These are phyloP conservation scores for Nitzschia sp. DNA, from an alignment of 108 stramenopile genomes.

Conservation along the genomic window DNA sequence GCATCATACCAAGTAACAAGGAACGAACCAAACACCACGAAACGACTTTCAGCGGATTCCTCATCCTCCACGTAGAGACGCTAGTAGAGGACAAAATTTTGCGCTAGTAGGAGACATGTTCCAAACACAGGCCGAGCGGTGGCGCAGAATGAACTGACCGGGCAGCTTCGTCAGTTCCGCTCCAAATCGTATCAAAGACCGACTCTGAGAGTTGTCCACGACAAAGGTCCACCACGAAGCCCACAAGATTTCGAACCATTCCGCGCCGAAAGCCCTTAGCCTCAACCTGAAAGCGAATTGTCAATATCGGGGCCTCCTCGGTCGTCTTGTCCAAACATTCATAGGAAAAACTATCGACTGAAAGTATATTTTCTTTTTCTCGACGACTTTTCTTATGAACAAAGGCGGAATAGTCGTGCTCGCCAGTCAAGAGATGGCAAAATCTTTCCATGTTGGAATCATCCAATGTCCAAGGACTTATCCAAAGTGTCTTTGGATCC, in stretches of 20 bases:
- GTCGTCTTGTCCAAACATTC: constrained; percentile 16
- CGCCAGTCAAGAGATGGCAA: constrained; percentile 58
- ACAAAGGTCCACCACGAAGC: constrained; percentile 75
- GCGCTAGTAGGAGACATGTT: constrained; percentile 38
- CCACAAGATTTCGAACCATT: constrained; percentile 79
- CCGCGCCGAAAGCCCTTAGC: constrained; percentile 78
- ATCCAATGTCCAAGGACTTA: constrained; percentile 75
- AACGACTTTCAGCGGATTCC: too few relatives aligned
- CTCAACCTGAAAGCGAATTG: constrained; percentile 56
- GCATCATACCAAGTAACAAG: too few relatives aligned
- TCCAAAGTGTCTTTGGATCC: constrained; percentile 63
- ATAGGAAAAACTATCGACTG: constrained; percentile 24
- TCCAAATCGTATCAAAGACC: constrained; percentile 30
- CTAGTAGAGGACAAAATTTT: too few relatives aligned
- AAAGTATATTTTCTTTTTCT: constrained; percentile 34
- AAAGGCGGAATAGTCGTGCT: constrained; percentile 71
- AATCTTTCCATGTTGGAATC: constrained; percentile 39
- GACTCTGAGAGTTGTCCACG: constrained; percentile 42
- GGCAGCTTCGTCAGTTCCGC: constrained; percentile 27
- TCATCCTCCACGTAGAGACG: too few relatives aligned
- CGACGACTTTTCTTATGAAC: constrained; percentile 66
- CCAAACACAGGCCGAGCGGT: constrained; percentile 67
- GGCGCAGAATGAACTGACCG: constrained; percentile 60
- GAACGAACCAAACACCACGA: too few relatives aligned
- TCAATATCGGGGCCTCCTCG: constrained; percentile 46